Evolutionary conservation across 768 basidiomycete genomes (phyloP).

Genomic region (Tubosaeta brunneosetosa): DNA sequence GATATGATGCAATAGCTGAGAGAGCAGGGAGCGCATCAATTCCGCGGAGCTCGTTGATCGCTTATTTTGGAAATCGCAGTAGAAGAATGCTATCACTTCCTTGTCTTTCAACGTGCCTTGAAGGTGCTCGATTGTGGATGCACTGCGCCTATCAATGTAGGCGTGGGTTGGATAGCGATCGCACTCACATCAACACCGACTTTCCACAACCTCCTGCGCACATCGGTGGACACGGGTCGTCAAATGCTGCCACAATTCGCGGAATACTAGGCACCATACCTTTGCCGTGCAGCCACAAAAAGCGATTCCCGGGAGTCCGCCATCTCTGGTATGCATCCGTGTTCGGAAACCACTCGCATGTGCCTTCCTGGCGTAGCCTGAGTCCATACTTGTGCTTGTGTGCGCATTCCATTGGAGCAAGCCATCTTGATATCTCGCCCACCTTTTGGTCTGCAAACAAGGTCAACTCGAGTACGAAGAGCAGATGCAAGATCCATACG

Average conservation of each 20-base stretch:
- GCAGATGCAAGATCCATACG: neutral
- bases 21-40: slow-evolving; percentile 1
- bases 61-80: slow-evolving; percentile 3
- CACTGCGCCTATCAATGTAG: neutral
- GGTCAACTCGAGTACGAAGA: neutral
- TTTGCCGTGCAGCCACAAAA: slow-evolving; percentile 4
- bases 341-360: neutral
- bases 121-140: slow-evolving; percentile 2
- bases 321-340: neutral
- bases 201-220: slow-evolving; percentile 2
- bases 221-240: too few relatives aligned
- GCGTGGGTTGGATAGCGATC: neutral
- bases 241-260: neutral
- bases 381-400: neutral
- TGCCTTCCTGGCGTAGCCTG: slow-evolving; percentile 1
- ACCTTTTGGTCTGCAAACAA: neutral
- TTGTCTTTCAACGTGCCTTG: neutral
- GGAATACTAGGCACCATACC: neutral
- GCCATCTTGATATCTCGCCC: neutral
- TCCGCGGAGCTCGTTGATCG: neutral
- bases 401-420: neutral
- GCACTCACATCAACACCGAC: neutral
- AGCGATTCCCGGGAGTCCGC: neutral
- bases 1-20: neutral
- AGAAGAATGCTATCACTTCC: slow-evolving; percentile 1